Base-by-base conservation (phyloP, 2,329 filamentous ascomycete species). In the Colletotrichum lini region DNA sequence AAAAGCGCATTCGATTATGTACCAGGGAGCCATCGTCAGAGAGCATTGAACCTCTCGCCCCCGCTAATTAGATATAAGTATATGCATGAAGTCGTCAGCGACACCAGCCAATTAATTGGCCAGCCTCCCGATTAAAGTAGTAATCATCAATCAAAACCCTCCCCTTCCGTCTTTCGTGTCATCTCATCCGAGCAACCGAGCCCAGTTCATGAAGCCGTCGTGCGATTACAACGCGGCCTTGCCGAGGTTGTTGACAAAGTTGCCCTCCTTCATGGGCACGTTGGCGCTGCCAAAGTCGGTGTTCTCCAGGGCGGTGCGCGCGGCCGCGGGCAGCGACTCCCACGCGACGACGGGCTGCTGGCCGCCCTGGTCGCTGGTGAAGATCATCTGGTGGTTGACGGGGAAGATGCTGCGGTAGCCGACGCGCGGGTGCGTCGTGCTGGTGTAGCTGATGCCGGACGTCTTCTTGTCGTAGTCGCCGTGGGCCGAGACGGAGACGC, bases 291-390 rank as follows among this genome's bases (percentile, higher is more conserved):
- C 83, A 70, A 84, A 84, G 75, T 84, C 78, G 4, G 81, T 81
- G 60, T 76, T 76, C 42, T 76, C 60, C 15, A 84, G 75, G 0
- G 81, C 81, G 26, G 64, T 78, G 65, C 79, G 74, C 3, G 80
- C 81, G 40, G 76, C 79, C 3, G 73, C 64, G 2, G 81, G 75
- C 64, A 84, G 67, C 18, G 72, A 77, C 72, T 84, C 82, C 80
- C 82, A 84, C 7, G 81, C 81, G 72, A 84, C 77, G 52, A 85
- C 71, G 2, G 82, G 82, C 77, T 83, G 81, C 68, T 78, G 75
- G 23, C 80, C 79, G 47, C 82, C 82, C 47, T 78, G 73, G 18
- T 74, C 77, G 45, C 65, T 73, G 7, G 81, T 83, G 53, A 80
- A 77, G 50, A 78, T 77, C 49, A 80, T 78, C 57, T 79, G 75